Conservation (phyloP, 176 grass and related monocot species). For the Oryza meridionalis region DNA sequence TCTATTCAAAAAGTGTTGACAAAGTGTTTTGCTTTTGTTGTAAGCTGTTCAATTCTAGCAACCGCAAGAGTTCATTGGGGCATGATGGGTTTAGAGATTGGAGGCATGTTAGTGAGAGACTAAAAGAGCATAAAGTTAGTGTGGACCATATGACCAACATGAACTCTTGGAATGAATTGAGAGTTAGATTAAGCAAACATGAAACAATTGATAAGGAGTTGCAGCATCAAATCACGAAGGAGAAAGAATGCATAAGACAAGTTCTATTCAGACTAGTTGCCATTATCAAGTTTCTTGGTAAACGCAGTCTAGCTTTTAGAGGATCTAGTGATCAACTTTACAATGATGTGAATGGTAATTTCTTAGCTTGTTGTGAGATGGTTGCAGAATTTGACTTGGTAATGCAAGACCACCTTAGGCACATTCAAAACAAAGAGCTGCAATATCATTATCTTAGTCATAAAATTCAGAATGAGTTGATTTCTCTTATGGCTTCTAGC, state of each 20-base stretch:
- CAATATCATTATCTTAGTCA: background rate
- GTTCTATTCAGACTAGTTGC: background rate
- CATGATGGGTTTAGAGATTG: background rate
- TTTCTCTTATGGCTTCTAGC: background rate
- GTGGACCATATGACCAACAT: background rate
- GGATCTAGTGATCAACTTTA: background rate
- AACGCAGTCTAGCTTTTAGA: background rate
- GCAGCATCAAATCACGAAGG: background rate
- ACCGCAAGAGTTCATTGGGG: background rate
- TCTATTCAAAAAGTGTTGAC: background rate
- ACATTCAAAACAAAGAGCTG: background rate
- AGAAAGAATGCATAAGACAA: background rate
- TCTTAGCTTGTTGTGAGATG: background rate
- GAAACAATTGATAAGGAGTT: background rate
- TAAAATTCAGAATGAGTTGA: slow-evolving; percentile 1
- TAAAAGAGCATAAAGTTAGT: background rate
- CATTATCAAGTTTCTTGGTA: background rate
- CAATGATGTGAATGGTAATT: background rate
- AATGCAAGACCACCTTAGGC: background rate
- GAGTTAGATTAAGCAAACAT: background rate
- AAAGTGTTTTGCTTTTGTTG: background rate
- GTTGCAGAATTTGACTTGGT: slow-evolving; percentile 8
- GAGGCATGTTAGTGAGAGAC: background rate
- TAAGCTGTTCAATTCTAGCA: background rate
- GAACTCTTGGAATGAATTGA: background rate